A percentile compares a stretch with the other conserved stretches of the same genome.
These are phyloP conservation scores for Petunia secreta DNA, from an alignment of 257 asterid genomes.

Conservation along the genomic window DNA sequence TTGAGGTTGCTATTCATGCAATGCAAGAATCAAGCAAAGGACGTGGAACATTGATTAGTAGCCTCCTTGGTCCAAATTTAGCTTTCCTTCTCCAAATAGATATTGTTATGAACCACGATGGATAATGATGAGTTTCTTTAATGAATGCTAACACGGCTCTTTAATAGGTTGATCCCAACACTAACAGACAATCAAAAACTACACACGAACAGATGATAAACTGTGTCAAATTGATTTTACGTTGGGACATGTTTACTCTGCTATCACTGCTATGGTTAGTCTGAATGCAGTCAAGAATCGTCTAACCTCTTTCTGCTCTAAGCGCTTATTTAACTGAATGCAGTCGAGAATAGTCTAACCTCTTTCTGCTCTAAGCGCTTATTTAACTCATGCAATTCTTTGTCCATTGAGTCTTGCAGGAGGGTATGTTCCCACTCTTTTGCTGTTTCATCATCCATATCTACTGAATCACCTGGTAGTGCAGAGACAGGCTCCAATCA, in stretches of 20 bases:
- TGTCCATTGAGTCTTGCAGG: constrained; percentile 91
- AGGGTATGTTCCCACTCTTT: constrained; percentile 97
- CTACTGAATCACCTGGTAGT: constrained; percentile 77
- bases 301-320: constrained; percentile 56
- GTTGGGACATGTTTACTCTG: background rate
- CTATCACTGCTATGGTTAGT: too few species aligned
- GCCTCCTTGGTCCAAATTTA: background rate
- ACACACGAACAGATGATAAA: background rate
- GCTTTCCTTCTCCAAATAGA: too few species aligned
- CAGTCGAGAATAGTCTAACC: constrained; percentile 29
- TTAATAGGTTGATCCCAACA: too few species aligned
- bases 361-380: constrained; percentile 89
- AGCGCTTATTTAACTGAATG: too few species aligned
- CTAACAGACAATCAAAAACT: too few species aligned
- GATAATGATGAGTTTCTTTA: too few species aligned
- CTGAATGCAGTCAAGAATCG: background rate
- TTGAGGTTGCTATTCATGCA: background rate
- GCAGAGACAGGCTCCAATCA: constrained; percentile 25
- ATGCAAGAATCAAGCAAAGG: background rate
- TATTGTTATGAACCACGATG: too few species aligned
- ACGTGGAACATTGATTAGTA: background rate
- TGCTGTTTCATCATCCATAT: constrained; percentile 82
- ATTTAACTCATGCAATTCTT: constrained; percentile 85
- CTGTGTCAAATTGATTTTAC: background rate
- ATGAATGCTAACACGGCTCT: background rate